A percentile compares a stretch with the other conserved stretches of the same genome.
Conservation (phyloP, 2,329 filamentous ascomycete species). For the Ophiocordyceps camponoti-rufipedis region DNA sequence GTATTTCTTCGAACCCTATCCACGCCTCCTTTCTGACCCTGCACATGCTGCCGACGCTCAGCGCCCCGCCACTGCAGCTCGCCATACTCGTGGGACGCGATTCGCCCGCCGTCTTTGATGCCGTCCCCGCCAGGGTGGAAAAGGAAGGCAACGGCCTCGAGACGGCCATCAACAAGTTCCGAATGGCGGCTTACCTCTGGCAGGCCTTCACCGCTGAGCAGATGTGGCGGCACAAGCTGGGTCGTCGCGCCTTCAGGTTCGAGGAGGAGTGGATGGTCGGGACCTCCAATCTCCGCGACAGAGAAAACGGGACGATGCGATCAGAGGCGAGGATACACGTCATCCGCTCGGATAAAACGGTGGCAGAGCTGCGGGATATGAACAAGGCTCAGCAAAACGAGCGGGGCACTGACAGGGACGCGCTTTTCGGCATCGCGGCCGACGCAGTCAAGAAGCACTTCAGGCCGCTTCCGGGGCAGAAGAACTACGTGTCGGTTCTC, state of each 20-base stretch:
- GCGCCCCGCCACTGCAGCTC: conserved; percentile 69
- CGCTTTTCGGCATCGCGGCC: conserved; percentile 58
- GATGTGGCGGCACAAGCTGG: conserved; percentile 80
- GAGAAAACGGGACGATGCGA: conserved; percentile 52
- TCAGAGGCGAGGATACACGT: conserved; percentile 85
- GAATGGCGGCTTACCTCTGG: conserved; percentile 92
- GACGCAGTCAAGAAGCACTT: conserved; percentile 69
- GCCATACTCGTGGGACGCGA: conserved; percentile 79
- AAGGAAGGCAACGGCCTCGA: conserved; percentile 70
- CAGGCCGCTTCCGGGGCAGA: conserved; percentile 54
- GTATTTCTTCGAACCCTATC: conserved; percentile 44
- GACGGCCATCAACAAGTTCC: conserved; percentile 71
- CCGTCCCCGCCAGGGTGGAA: conserved; percentile 54
- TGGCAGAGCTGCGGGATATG: conserved; percentile 64
- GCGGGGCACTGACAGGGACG: conserved; percentile 49
- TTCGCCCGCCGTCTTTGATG: conserved; percentile 71
- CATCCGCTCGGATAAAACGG: conserved; percentile 65
- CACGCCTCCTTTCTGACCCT: conserved; percentile 69
- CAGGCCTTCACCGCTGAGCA: conserved; percentile 94
- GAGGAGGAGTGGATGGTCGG: conserved; percentile 91
- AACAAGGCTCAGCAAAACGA: conserved; percentile 63
- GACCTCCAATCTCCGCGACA: conserved; percentile 59
- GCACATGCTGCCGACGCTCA: conserved; percentile 68
- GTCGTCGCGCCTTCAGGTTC: conserved; percentile 70
- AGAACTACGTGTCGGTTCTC: conserved; percentile 73